A percentile compares a stretch with the other conserved stretches of the same genome.
phyloP scores from a whole-genome alignment of 768 basidiomycete species.

The Glaciozyma antarctica region DNA sequence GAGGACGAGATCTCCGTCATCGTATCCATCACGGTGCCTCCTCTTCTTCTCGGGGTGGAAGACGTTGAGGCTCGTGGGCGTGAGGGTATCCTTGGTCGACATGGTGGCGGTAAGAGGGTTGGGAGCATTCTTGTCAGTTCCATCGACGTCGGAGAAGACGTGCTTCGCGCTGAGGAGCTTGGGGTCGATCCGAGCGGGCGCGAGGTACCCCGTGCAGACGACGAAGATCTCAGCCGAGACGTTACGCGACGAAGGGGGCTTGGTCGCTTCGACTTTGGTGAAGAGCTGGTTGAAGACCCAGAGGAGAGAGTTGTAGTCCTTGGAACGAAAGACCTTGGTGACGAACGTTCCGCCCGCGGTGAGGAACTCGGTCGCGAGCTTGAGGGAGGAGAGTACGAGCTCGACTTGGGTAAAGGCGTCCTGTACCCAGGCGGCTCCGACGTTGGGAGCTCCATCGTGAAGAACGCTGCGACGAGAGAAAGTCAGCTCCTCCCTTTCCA shows the following conservation, averaged over 20 bases:
- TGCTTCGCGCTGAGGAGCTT: slow-evolving; percentile 96
- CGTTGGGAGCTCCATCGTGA: slow-evolving; percentile 98
- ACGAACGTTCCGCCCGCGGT: slow-evolving; percentile 78
- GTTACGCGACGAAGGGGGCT: slow-evolving; percentile 94
- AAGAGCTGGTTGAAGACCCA: slow-evolving; percentile 99
- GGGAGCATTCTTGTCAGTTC: slow-evolving; percentile 3
- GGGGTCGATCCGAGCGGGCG: slow-evolving; percentile 90
- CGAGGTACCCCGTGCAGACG: slow-evolving; percentile 86
- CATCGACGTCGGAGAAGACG: slow-evolving; percentile 83
- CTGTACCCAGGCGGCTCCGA: slow-evolving; percentile 98
- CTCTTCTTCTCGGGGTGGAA: slow-evolving; percentile 97
- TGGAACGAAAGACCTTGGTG: slow-evolving; percentile 96
- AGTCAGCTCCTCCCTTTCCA: not conserved
- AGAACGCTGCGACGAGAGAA: slow-evolving; percentile 49
- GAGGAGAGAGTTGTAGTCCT: slow-evolving; percentile 94
- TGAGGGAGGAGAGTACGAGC: slow-evolving; percentile 60
- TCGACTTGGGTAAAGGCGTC: slow-evolving; percentile 97
- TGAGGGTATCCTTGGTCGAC: slow-evolving; percentile 39
- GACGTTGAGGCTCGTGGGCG: slow-evolving; percentile 68
- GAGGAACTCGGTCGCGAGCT: slow-evolving; percentile 71
- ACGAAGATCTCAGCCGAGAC: slow-evolving; percentile 99
- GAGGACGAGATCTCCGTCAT: slow-evolving; percentile 82
- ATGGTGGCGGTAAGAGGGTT: slow-evolving; percentile 14
- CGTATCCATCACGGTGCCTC: slow-evolving; percentile 85
- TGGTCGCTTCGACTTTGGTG: slow-evolving; percentile 92